Percentiles rank a stretch among this genome's conserved stretches.
Conservation (phyloP, 2,329 filamentous ascomycete genomes). For the Fusarium sp. region DNA sequence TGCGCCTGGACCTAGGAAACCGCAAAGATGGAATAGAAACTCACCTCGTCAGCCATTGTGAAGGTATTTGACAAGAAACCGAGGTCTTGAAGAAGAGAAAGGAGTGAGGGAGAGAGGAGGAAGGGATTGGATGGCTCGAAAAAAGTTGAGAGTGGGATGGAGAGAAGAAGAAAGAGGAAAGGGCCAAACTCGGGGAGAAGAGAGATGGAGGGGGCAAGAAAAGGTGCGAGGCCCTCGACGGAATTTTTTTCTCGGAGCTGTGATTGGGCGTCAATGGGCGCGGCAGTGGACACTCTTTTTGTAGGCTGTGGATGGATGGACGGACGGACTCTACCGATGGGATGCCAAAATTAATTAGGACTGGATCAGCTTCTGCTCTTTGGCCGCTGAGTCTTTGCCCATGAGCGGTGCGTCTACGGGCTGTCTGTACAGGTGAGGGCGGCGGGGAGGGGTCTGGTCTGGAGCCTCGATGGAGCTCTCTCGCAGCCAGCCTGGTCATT, state of each 20-base stretch:
- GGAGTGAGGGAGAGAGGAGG: constrained; percentile 43
- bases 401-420: neutral
- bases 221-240: constrained; percentile 50
- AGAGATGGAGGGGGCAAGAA: constrained; percentile 49
- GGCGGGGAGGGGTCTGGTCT: constrained; percentile 12
- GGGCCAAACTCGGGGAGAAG: constrained; percentile 42
- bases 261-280: constrained; percentile 51
- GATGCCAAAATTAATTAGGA: constrained; percentile 25
- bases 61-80: constrained; percentile 57
- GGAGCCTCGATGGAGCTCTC: constrained; percentile 24
- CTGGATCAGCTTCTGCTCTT: constrained; percentile 11
- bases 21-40: constrained; percentile 45
- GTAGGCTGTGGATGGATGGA: constrained; percentile 28
- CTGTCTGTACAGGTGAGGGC: neutral
- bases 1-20: constrained; percentile 26
- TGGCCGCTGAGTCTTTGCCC: constrained; percentile 12
- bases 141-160: constrained; percentile 47
- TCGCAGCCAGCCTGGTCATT: neutral
- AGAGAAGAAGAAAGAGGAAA: constrained; percentile 48
- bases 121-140: constrained; percentile 29
- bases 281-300: constrained; percentile 44
- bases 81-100: constrained; percentile 47
- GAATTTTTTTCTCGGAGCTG: constrained; percentile 54
- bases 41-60: constrained; percentile 72
- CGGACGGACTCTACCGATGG: constrained; percentile 42